Conservation (phyloP, 2,329 filamentous ascomycete species). For the Diaporthe nobilis region DNA sequence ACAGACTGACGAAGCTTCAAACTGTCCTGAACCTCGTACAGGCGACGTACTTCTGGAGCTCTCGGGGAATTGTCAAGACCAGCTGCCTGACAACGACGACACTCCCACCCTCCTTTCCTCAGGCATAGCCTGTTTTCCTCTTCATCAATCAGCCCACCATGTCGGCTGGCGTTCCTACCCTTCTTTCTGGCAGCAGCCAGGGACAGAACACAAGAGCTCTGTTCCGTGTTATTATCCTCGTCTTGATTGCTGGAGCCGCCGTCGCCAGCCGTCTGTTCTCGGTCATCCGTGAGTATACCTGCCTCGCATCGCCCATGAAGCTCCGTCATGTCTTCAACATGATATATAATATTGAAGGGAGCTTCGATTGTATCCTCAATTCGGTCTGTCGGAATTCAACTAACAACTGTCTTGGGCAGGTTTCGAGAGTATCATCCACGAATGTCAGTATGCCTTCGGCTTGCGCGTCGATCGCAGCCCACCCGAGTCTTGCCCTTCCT, state of each 20-base stretch:
- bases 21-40: slow-evolving; percentile 44
- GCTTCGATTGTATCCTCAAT: background rate
- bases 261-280: slow-evolving; percentile 96
- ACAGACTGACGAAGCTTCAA: slow-evolving; percentile 43
- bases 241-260: slow-evolving; percentile 90
- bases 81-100: slow-evolving; percentile 25
- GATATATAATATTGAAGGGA: slow-evolving; percentile 4
- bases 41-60: slow-evolving; percentile 37
- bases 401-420: slow-evolving; percentile 64
- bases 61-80: slow-evolving; percentile 30
- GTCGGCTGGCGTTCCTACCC: slow-evolving; percentile 62
- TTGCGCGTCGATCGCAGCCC: slow-evolving; percentile 39
- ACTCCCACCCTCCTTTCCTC: slow-evolving; percentile 37
- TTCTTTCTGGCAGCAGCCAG: slow-evolving; percentile 82
- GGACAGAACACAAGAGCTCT: slow-evolving; percentile 87
- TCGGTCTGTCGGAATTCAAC: slow-evolving; percentile 43
- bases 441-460: slow-evolving; percentile 78
- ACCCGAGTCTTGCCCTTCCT: slow-evolving; percentile 34
- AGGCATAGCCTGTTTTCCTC: slow-evolving; percentile 42
- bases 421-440: slow-evolving; percentile 99
- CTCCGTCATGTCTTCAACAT: slow-evolving; percentile 36
- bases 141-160: slow-evolving; percentile 54
- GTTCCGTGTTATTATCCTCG: slow-evolving; percentile 90
- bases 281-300: slow-evolving; percentile 84
- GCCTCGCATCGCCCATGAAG: slow-evolving; percentile 37